These are phyloP conservation scores for Ophiocordyceps polyrhachis-furcata DNA, from an alignment of 2,329 filamentous ascomycete species.

Conservation along the genomic window DNA sequence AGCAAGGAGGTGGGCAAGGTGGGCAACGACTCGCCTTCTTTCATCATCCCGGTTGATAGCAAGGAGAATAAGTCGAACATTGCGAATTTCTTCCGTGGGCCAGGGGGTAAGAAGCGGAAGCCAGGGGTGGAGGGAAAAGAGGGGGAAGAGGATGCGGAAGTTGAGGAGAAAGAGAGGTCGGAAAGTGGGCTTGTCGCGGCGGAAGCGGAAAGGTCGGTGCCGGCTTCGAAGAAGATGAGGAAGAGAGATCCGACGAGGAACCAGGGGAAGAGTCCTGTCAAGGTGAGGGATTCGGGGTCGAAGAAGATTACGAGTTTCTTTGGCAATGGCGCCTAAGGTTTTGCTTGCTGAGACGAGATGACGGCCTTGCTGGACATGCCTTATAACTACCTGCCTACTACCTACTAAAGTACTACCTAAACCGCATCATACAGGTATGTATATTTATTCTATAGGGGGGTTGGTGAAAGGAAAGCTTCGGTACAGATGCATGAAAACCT, in stretches of 20 bases:
- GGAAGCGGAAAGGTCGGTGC: conserved; percentile 2
- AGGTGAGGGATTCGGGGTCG: conserved; percentile 36
- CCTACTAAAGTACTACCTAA: no score
- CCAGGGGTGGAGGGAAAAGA: neutral
- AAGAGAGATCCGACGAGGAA: conserved; percentile 22
- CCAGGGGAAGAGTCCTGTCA: conserved; percentile 34
- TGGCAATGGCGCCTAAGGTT: conserved; percentile 28
- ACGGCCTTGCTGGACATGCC: neutral
- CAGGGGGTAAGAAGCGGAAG: conserved; percentile 4
- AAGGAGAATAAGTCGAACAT: conserved; percentile 86
- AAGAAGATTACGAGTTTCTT: conserved; percentile 78
- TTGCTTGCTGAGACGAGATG: neutral
- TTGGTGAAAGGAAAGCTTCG: no score
- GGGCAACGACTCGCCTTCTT: conserved; percentile 70
- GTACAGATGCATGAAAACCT: no score
- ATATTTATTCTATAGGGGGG: no score
- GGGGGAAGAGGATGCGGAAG: neutral
- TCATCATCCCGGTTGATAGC: conserved; percentile 68
- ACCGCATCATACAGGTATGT: no score
- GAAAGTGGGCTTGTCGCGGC: neutral
- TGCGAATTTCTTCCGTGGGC: conserved; percentile 69
- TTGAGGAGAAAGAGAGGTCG: neutral
- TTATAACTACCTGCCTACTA: no score
- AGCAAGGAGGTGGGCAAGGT: conserved; percentile 84
- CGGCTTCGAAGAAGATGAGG: conserved; percentile 6